These are phyloP conservation scores for Fusarium albosuccineum DNA, from an alignment of 2,329 filamentous ascomycete species.

Conservation along the genomic window DNA sequence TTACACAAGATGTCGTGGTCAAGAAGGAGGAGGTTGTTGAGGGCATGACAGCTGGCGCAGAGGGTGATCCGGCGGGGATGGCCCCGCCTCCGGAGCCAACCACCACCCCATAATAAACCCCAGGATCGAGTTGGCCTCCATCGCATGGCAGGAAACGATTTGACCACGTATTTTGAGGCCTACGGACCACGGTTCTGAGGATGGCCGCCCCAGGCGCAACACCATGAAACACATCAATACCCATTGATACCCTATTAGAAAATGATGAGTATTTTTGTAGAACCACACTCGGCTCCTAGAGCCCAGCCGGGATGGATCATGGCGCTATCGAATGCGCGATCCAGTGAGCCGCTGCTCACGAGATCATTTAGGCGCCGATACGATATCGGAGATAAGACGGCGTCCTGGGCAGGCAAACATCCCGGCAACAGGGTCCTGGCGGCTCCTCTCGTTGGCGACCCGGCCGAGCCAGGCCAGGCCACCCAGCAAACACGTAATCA, in stretches of 20 bases:
- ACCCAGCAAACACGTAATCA: constrained; percentile 37
- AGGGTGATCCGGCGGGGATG: constrained; percentile 24
- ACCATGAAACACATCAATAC: constrained; percentile 35
- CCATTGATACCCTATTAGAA: constrained; percentile 28
- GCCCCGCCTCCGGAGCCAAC: constrained; percentile 41
- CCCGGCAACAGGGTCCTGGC: constrained; percentile 20
- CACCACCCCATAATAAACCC: constrained; percentile 40
- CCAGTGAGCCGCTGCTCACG: constrained; percentile 36
- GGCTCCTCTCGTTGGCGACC: constrained; percentile 9
- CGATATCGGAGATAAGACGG: constrained; percentile 49
- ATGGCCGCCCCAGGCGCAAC: constrained; percentile 12
- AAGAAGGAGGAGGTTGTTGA: constrained; percentile 49
- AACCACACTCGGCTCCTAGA: constrained; percentile 1
- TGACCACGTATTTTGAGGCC: constrained; percentile 38
- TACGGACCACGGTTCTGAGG: constrained; percentile 16
- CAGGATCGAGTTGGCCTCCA: constrained; percentile 19
- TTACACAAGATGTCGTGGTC: constrained; percentile 34
- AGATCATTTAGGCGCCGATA: constrained; percentile 43
- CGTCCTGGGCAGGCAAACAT: constrained; percentile 13
- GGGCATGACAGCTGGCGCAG: constrained; percentile 17
- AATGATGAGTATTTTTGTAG: constrained; percentile 18
- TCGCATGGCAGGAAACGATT: constrained; percentile 29
- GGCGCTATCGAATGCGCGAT: constrained; percentile 37
- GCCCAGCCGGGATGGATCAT: constrained; percentile 14
- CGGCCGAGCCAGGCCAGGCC: constrained; percentile 14